These are phyloP conservation scores for Dryadomyces quercivorus DNA, from an alignment of 2,329 filamentous ascomycete species.

Conservation along the genomic window DNA sequence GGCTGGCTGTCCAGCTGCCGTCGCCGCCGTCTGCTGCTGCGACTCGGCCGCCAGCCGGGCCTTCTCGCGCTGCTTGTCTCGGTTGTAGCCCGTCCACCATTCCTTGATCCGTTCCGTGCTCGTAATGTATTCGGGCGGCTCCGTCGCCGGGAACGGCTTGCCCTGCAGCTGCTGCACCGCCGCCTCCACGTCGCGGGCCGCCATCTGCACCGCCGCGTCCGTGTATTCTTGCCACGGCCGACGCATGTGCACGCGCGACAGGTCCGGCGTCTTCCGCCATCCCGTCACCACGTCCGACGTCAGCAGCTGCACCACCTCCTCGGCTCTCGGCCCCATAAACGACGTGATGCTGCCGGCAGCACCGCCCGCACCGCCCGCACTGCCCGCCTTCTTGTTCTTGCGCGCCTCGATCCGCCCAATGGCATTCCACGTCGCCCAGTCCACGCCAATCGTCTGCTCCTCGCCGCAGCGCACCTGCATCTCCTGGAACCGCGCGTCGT, in stretches of 20 bases:
- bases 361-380: constrained; percentile 15
- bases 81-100: constrained; percentile 38
- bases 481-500: constrained; percentile 32
- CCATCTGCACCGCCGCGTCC: constrained; percentile 30
- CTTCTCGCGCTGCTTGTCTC: constrained; percentile 20
- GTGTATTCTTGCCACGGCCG: constrained; percentile 24
- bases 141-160: constrained; percentile 35
- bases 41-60: constrained; percentile 21
- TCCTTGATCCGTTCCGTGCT: constrained; percentile 33
- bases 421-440: constrained; percentile 12
- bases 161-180: constrained; percentile 28
- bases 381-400: constrained; percentile 2
- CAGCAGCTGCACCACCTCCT: constrained; percentile 30
- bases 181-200: constrained; percentile 29
- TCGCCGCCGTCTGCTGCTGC: constrained; percentile 3
- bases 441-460: constrained; percentile 10
- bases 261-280: constrained; percentile 29
- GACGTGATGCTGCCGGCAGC: background rate
- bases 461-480: constrained; percentile 38
- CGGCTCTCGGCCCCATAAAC: constrained; percentile 18
- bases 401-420: constrained; percentile 3
- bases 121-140: constrained; percentile 40
- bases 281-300: constrained; percentile 28
- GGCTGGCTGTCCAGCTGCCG: constrained; percentile 12
- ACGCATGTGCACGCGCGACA: constrained; percentile 19